phyloP scores from a whole-genome alignment of 2,329 filamentous ascomycete species.

The Colletotrichum tamarilloi region DNA sequence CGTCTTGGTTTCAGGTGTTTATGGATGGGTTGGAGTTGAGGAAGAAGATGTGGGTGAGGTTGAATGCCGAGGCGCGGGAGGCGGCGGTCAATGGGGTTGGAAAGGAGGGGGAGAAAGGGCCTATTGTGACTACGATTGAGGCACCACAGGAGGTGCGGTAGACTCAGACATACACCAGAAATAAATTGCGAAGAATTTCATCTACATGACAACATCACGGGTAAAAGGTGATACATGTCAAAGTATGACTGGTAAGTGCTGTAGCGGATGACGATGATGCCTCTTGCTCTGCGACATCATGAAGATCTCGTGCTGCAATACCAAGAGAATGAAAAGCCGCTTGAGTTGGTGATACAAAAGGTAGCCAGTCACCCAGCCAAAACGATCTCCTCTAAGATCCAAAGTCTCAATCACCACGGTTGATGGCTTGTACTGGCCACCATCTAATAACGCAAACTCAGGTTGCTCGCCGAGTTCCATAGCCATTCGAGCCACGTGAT shows the following conservation, averaged over 20 bases:
- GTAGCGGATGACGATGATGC: too few relatives aligned
- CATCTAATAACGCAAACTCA: not conserved
- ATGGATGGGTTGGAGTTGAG: constrained; percentile 65
- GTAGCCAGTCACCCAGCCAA: too few relatives aligned
- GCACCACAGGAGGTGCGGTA: constrained; percentile 8
- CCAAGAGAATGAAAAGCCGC: not conserved
- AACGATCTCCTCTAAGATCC: not conserved
- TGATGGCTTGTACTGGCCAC: not conserved
- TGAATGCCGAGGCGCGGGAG: constrained; percentile 50
- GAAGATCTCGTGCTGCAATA: not conserved
- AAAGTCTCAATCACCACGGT: not conserved
- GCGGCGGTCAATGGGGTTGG: not conserved
- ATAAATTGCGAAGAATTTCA: not conserved
- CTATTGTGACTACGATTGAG: constrained; percentile 17
- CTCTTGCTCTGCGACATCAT: not conserved
- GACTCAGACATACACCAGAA: not conserved
- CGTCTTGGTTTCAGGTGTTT: constrained; percentile 61
- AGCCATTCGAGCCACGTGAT: not conserved
- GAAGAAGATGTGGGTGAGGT: constrained; percentile 67
- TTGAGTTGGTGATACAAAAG: not conserved
- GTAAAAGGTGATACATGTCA: not conserved
- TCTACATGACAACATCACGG: too few relatives aligned
- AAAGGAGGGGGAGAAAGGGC: not conserved
- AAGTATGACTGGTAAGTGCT: not conserved
- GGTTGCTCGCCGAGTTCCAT: not conserved